Conservation (phyloP, 139 green algal species). For the Haematococcus lacustris region DNA sequence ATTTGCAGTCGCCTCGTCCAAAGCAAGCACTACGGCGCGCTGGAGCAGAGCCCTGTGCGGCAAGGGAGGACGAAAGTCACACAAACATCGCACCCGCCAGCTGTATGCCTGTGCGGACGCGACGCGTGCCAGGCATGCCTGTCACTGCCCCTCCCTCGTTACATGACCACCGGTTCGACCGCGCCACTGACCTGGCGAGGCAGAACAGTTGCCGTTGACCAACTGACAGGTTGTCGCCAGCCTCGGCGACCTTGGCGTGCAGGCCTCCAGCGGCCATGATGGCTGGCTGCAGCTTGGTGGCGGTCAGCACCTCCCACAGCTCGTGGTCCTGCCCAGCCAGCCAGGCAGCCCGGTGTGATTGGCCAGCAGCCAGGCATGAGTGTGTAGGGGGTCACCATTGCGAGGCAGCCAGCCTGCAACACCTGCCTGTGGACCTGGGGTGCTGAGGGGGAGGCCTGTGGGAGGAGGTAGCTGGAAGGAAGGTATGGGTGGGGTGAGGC, state of each 20-base stretch:
- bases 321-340: constrained; percentile 36
- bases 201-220: constrained; percentile 74
- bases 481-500: too few relatives aligned
- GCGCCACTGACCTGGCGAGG: constrained; percentile 51
- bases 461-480: too few relatives aligned
- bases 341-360: too few relatives aligned
- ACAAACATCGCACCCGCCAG: neutral
- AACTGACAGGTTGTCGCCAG: constrained; percentile 50
- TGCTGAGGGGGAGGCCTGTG: too few relatives aligned
- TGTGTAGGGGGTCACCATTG: too few relatives aligned
- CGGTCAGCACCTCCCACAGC: constrained; percentile 63
- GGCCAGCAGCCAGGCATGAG: too few relatives aligned
- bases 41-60: constrained; percentile 50
- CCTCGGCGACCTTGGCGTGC: constrained; percentile 48
- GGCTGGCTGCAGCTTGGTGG: constrained; percentile 46
- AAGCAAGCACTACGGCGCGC: constrained; percentile 47
- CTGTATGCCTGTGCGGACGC: too few relatives aligned
- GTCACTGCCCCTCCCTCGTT: too few relatives aligned
- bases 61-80: neutral
- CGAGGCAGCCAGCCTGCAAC: too few relatives aligned
- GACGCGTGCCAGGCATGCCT: too few relatives aligned
- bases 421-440: too few relatives aligned
- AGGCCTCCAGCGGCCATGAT: constrained; percentile 44
- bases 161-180: too few relatives aligned
- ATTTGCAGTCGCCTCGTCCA: constrained; percentile 83